These are phyloP conservation scores for Kwoniella mangroviensis DNA, from an alignment of 768 basidiomycete genomes.

Conservation along the genomic window DNA sequence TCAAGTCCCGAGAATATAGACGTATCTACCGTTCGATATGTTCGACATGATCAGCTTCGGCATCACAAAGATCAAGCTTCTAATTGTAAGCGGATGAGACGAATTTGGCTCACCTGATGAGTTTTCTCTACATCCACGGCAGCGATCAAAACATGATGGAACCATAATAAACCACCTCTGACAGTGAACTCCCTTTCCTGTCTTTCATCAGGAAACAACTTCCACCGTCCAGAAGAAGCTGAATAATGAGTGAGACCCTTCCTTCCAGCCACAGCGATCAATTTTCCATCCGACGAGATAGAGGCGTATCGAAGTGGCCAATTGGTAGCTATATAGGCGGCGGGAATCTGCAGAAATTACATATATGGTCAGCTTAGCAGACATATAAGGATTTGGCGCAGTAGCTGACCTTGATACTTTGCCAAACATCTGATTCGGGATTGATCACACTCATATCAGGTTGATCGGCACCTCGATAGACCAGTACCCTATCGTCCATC, in stretches of 20 bases:
- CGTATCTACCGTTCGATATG: constrained; percentile 67
- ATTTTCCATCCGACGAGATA: constrained; percentile 83
- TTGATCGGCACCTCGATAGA: constrained; percentile 95
- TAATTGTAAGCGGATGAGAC: constrained; percentile 12
- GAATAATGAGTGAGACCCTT: constrained; percentile 92
- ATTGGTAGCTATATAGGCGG: constrained; percentile 82
- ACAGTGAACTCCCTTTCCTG: constrained; percentile 89
- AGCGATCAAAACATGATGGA: constrained; percentile 89
- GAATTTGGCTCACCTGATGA: constrained; percentile 64
- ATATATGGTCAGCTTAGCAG: no score
- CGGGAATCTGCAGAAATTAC: constrained; percentile 69
- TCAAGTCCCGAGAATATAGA: constrained; percentile 89
- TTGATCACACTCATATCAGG: constrained; percentile 98
- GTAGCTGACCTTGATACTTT: constrained; percentile 79
- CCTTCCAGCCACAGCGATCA: constrained; percentile 90
- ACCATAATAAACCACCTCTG: constrained; percentile 92
- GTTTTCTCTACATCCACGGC: constrained; percentile 82
- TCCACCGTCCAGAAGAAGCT: constrained; percentile 92
- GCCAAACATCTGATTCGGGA: constrained; percentile 97
- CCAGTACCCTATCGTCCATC: constrained; percentile 88
- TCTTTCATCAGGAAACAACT: constrained; percentile 74
- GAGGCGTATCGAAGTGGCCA: constrained; percentile 95
- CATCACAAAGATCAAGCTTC: no score
- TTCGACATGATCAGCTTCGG: not conserved
- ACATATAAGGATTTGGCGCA: no score